These are phyloP conservation scores for Kodamaea restingae DNA, from an alignment of 805 yeast species.

Conservation along the genomic window DNA sequence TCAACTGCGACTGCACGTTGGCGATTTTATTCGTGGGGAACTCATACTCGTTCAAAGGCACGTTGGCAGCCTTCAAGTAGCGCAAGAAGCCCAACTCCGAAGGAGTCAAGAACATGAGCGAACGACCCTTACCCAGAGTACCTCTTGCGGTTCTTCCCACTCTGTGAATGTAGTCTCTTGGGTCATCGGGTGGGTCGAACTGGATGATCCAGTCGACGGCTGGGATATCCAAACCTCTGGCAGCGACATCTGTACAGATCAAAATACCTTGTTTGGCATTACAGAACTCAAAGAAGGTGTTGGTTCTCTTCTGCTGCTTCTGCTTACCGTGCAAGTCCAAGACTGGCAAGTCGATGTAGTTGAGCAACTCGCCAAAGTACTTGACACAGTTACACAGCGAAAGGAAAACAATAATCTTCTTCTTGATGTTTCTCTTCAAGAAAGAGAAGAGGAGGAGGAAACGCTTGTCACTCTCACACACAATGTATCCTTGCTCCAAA, in stretches of 20 bases:
- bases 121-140: conserved; percentile 81
- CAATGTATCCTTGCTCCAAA: conserved; percentile 96
- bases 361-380: conserved; percentile 89
- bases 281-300: conserved; percentile 96
- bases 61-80: conserved; percentile 93
- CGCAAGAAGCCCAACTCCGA: conserved; percentile 91
- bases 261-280: conserved; percentile 92
- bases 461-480: conserved; percentile 93
- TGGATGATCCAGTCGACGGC: conserved; percentile 99
- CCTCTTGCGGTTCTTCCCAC: conserved; percentile 99
- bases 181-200: conserved; percentile 99
- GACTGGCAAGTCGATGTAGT: conserved; percentile 95
- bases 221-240: conserved; percentile 98
- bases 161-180: conserved; percentile 97
- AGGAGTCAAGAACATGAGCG: conserved; percentile 93
- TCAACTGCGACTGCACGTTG: conserved; percentile 90
- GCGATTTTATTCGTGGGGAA: conserved; percentile 93
- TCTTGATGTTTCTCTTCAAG: conserved; percentile 86
- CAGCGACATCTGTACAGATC: conserved; percentile 97
- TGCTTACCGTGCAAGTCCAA: conserved; percentile 96
- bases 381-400: conserved; percentile 97
- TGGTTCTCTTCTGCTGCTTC: conserved; percentile 97
- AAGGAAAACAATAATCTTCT: conserved; percentile 88
- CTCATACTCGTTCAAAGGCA: conserved; percentile 95
- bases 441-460: conserved; percentile 87